Percentiles rank a stretch among this genome's conserved stretches.
Conservation (phyloP, 306 rosid genomes). For the Vigna hirtella region DNA sequence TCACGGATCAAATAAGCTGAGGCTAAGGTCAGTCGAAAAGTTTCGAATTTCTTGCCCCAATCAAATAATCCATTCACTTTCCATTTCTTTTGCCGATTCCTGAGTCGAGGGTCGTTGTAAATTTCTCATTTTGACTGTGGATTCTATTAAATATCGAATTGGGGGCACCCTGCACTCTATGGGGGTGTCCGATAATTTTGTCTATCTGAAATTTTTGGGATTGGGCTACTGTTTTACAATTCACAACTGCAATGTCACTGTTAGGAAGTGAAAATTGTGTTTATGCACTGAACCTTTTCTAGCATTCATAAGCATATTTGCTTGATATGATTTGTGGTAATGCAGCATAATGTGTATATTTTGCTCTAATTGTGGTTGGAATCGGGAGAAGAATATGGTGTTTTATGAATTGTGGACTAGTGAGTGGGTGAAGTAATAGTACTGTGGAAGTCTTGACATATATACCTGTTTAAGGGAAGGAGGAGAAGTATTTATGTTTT, state of each 20-base stretch:
- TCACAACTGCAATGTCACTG: background rate
- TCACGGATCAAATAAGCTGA: slow-evolving; percentile 38
- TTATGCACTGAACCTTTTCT: background rate
- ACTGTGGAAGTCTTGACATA: background rate
- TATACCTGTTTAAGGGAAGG: too few species aligned
- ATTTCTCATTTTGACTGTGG: background rate
- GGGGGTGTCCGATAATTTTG: background rate
- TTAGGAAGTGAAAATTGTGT: background rate
- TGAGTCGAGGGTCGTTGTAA: slow-evolving; percentile 40
- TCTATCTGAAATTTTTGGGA: background rate
- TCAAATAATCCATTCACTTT: slow-evolving; percentile 13
- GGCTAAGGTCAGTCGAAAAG: slow-evolving; percentile 43
- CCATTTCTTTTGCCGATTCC: slow-evolving; percentile 26
- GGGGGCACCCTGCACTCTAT: background rate
- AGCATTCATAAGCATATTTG: slow-evolving; percentile 11
- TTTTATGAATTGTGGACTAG: slow-evolving; percentile 28
- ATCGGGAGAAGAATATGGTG: background rate
- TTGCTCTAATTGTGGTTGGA: background rate
- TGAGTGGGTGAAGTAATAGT: slow-evolving; percentile 17
- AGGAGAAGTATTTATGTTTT: too few species aligned
- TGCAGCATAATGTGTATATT: background rate
- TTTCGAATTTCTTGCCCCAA: slow-evolving; percentile 23
- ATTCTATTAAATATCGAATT: slow-evolving; percentile 34
- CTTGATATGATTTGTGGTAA: background rate
- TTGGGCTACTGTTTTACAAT: background rate